Evolutionary conservation across 345 rosid species (phyloP).

Genomic region (Geranium rotundifolium): DNA sequence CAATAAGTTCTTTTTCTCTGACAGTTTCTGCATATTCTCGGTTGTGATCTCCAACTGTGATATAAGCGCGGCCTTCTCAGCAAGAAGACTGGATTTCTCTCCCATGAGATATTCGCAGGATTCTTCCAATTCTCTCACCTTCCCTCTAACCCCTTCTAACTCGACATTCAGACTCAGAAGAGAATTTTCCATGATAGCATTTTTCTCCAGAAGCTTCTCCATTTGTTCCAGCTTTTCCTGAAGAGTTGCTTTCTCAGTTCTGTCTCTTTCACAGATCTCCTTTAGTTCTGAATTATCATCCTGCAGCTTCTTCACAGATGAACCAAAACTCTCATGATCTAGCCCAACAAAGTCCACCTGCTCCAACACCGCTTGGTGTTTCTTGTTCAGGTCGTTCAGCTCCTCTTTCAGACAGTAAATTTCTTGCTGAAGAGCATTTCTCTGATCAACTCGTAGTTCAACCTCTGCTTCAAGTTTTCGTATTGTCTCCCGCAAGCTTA

Average conservation of each 20-base stretch:
- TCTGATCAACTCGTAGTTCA: conserved; percentile 70
- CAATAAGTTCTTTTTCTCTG: conserved; percentile 49
- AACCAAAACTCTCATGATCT: conserved; percentile 44
- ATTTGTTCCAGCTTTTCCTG: conserved; percentile 58
- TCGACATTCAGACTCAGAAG: conserved; percentile 79
- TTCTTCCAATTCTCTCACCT: conserved; percentile 57
- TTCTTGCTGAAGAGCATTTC: conserved; percentile 97
- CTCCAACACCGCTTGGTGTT: conserved; percentile 41
- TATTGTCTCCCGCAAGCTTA: conserved; percentile 55
- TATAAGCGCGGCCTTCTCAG: conserved; percentile 47
- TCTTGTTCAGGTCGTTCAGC: conserved; percentile 59
- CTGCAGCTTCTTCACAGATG: conserved; percentile 58
- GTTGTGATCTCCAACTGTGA: conserved; percentile 45
- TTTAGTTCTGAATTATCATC: conserved; percentile 49
- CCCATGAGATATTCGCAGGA: conserved; percentile 38
- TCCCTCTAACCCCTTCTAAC: conserved; percentile 59
- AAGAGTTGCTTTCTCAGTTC: conserved; percentile 40
- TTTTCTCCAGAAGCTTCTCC: conserved; percentile 76
- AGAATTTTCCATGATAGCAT: conserved; percentile 71
- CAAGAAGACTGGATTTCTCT: conserved; percentile 56
- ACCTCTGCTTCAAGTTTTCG: conserved; percentile 86
- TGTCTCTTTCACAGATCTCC: conserved; percentile 42
- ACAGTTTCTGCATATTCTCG: conserved; percentile 43
- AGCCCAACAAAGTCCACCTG: conserved; percentile 72
- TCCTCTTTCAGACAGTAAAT: conserved; percentile 94